Evolutionary conservation across 192 early-diverging fungal species (phyloP).

Genomic region (Spizellomyces sp.): DNA sequence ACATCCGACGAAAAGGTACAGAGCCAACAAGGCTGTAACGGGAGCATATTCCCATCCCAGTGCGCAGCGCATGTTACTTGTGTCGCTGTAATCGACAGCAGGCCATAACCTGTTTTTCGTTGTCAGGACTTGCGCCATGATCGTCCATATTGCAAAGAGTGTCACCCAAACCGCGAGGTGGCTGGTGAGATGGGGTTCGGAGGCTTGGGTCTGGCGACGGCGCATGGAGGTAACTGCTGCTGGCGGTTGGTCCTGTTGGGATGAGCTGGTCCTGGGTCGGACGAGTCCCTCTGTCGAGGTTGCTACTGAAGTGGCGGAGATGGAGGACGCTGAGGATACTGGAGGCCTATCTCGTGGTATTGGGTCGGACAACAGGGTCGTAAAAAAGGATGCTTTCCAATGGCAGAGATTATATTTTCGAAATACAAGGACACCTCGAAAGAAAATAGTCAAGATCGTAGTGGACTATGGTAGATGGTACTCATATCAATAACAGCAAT

Average conservation of each 20-base stretch:
- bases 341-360: not conserved
- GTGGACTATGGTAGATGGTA: not conserved
- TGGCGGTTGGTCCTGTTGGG: not conserved
- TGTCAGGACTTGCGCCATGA: conserved; percentile 8
- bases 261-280: not conserved
- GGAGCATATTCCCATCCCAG: conserved; percentile 9
- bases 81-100: conserved; percentile 2
- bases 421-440: not conserved
- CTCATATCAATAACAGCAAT: not conserved
- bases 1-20: conserved; percentile 6
- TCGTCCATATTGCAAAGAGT: conserved; percentile 5
- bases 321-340: not conserved
- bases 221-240: not conserved
- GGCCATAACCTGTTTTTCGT: not conserved
- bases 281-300: not conserved
- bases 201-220: not conserved
- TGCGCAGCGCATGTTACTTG: conserved; percentile 1
- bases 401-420: not conserved
- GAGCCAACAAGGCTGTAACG: not conserved
- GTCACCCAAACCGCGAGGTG: not conserved
- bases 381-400: not conserved
- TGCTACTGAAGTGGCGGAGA: not conserved
- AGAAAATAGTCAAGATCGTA: not conserved
- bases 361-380: not conserved
- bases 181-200: not conserved